Percentiles rank a stretch among this genome's conserved stretches.
Conservation (phyloP, 1,284 basidiomycete species). For the Taiwanofungus camphoratus region DNA sequence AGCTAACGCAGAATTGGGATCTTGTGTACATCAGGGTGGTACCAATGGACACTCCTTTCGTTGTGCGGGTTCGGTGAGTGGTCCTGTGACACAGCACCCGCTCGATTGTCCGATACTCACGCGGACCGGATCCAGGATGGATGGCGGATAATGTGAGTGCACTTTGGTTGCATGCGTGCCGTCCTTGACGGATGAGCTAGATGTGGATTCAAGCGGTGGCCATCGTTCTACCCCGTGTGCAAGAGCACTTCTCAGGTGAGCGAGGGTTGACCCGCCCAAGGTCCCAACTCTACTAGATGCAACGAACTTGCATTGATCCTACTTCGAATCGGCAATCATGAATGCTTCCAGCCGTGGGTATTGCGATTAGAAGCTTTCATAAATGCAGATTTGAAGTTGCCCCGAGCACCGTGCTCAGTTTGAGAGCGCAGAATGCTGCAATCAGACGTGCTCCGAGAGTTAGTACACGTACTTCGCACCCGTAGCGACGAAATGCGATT, state of each 20-base stretch:
- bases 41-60: slow-evolving; percentile 77
- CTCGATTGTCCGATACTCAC: too few species aligned
- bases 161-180: slow-evolving; percentile 3
- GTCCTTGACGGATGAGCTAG: slow-evolving; percentile 39
- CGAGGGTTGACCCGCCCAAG: background rate
- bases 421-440: too few species aligned
- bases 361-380: too few species aligned
- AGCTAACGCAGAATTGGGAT: slow-evolving; percentile 4
- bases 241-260: slow-evolving; percentile 76
- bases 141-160: slow-evolving; percentile 76
- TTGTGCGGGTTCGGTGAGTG: slow-evolving; percentile 81
- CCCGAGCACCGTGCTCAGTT: too few species aligned
- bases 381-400: too few species aligned
- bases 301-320: too few species aligned
- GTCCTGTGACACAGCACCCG: background rate
- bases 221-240: slow-evolving; percentile 89
- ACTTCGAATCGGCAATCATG: too few species aligned
- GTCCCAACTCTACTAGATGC: too few species aligned
- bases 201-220: slow-evolving; percentile 89
- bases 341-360: too few species aligned
- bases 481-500: too few species aligned
- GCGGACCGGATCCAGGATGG: slow-evolving; percentile 59
- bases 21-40: slow-evolving; percentile 43
- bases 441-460: too few species aligned
- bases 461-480: too few species aligned